Evolutionary conservation across 208 protist genomes (phyloP), one percentile per base, ranked within the genome.

Genomic region (Lotmaria passim): DNA sequence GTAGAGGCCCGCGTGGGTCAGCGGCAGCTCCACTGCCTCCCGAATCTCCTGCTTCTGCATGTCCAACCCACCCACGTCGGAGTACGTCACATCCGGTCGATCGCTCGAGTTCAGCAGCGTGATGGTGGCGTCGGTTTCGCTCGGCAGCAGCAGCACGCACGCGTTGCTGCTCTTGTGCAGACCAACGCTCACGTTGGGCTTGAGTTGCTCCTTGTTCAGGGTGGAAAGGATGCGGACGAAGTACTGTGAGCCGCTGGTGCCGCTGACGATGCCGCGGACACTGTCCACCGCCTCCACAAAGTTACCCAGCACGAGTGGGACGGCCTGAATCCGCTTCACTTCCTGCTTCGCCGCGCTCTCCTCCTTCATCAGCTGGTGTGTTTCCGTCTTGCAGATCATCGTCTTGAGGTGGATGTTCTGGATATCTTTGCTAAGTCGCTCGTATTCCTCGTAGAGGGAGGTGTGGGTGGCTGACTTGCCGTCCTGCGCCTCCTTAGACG

Each of bases 1-100:
- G 87, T 99, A 99, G 17, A 99, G 91, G 5, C 99, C 97, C 31
- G 95, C 87, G 78, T 99, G 98, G 8, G 98, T 99, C 12, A 99
- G 88, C 34, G 99, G 99, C 39, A 99, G 87, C 86, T 99, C 99
- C 26, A 99, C 98, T 7, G 99, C 99, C 87, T 99, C 99, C 56
- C 98, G 89, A 48, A 99, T 99, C 82, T 99, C 99, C 83, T 99
- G 98, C 88, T 99, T 99, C 85, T 99, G 99, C 61, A 99, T 98
- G 87, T 99, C 99, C 12, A 98, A 85, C 10, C 99, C 99, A 47
- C 99, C 99, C 61, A 99, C 99, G 65, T 99, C 98, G 6, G 87
- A 74, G 86, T 99, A 99, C 12, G 86, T 93, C 19, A 98, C 94
- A 53, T 98, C 89, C 8, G 98, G 98, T 53, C 85, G 89, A 50